Conservation (phyloP, 2,329 filamentous ascomycete genomes). For the Aspergillus sp. region DNA sequence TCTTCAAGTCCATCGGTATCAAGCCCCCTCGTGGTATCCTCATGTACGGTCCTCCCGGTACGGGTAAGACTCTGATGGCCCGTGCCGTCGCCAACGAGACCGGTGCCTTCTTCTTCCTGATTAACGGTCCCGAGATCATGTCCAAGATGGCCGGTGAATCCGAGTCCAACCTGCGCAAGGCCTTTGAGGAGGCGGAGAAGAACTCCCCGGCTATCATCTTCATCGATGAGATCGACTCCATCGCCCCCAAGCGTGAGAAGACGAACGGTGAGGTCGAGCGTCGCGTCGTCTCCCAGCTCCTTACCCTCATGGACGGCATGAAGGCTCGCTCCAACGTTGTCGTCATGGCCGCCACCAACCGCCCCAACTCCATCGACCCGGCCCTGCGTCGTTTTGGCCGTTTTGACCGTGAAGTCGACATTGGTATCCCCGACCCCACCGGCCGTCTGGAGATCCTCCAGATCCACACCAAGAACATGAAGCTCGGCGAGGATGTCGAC, state of each 20-base stretch:
- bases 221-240: conserved; percentile 99
- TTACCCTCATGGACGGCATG: conserved; percentile 99
- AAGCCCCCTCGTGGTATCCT: conserved; percentile 98
- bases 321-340: conserved; percentile 98
- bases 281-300: conserved; percentile 93
- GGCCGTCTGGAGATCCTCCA: conserved; percentile 98
- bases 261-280: conserved; percentile 98
- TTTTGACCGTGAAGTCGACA: conserved; percentile 98
- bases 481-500: conserved; percentile 93
- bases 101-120: conserved; percentile 98
- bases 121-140: conserved; percentile 99
- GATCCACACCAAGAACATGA: conserved; percentile 99
- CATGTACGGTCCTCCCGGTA: conserved; percentile 94
- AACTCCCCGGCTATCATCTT: conserved; percentile 99
- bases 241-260: conserved; percentile 99
- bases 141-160: conserved; percentile 99
- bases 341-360: conserved; percentile 98
- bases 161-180: conserved; percentile 95
- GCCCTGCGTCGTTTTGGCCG: conserved; percentile 96
- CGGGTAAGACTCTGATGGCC: conserved; percentile 98
- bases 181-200: conserved; percentile 99
- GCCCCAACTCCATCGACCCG: conserved; percentile 97
- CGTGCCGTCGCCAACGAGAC: conserved; percentile 98
- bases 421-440: conserved; percentile 95
- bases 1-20: conserved; percentile 99